phyloP scores from a whole-genome alignment of 108 stramenopile genomes.

The Aurantiochytrium sp. region DNA sequence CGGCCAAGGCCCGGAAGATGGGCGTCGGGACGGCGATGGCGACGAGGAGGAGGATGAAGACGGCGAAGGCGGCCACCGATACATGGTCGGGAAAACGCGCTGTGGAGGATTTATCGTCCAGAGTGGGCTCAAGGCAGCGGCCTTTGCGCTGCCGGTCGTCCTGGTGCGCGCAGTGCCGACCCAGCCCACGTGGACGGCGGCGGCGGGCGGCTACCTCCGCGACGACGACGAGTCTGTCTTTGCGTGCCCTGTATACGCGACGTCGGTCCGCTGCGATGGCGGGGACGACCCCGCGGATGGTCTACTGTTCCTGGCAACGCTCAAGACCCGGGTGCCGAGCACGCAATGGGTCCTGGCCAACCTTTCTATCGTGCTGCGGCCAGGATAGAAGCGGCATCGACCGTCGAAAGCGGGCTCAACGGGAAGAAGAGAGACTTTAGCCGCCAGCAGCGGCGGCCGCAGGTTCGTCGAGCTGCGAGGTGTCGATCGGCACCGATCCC shows the following conservation, averaged over 20 bases:
- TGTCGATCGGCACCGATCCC: not conserved
- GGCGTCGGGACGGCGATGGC: slow-evolving; percentile 32
- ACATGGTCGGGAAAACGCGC: not conserved
- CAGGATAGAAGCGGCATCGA: slow-evolving; percentile 48
- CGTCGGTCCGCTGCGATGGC: slow-evolving; percentile 48
- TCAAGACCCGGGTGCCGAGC: slow-evolving; percentile 54
- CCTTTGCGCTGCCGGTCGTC: slow-evolving; percentile 62
- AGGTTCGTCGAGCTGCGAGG: too few relatives aligned
- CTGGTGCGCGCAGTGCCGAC: slow-evolving; percentile 68
- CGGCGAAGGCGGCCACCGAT: slow-evolving; percentile 43
- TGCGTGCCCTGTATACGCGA: slow-evolving; percentile 69
- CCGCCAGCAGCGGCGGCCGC: too few relatives aligned
- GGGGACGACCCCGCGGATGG: slow-evolving; percentile 62
- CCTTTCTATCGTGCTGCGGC: slow-evolving; percentile 64
- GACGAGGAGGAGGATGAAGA: not conserved
- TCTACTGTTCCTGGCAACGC: slow-evolving; percentile 58
- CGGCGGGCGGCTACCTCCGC: slow-evolving; percentile 71
- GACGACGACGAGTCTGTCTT: slow-evolving; percentile 52
- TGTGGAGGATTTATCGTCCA: slow-evolving; percentile 53
- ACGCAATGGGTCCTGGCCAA: slow-evolving; percentile 66
- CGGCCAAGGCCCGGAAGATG: slow-evolving; percentile 30
- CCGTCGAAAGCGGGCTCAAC: not conserved
- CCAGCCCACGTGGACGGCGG: slow-evolving; percentile 65
- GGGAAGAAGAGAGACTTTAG: too few relatives aligned
- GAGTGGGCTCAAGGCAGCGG: slow-evolving; percentile 65